Evolutionary conservation across 139 green algal species (phyloP), one percentile per base, ranked within the genome.

Genomic region (Eudorina sp.): DNA sequence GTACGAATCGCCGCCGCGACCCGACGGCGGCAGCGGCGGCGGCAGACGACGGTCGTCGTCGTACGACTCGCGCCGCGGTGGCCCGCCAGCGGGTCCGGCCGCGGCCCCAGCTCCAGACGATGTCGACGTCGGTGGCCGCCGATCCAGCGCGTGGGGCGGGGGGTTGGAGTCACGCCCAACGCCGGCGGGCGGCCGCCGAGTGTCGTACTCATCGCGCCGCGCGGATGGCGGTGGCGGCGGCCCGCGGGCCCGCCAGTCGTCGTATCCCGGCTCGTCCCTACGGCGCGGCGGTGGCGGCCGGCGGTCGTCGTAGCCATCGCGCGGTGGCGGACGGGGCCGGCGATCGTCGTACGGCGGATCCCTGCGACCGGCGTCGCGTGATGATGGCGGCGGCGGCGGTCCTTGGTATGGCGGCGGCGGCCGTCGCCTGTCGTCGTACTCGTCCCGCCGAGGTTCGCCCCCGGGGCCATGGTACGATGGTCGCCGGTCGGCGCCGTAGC

Each of bases 401-500:
- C 45, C 70, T 1, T 53, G 70, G 14, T 62, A n/a, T 16, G 23
- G 29, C 31, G 73, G 45, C 43, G 73, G 45, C 73, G 68, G 36
- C 68, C 45, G 73, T 23, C 73, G 3, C 14, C 73, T 25, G 25
- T 62, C 41, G 45, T 81, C 43, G 45, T 81, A 43, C 9, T 81
- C 73, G 46, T 64, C 73, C 73, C 45, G 45, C 23, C 46, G 73
- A 16, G 25, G 27, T 25, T 41, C 43, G 29, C 45, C 27, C 13
- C 5, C 73, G 9, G 70, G 5, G 70, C 68, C 38, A 14, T 76
- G 40, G 34, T 4, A 36, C 41, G 34, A 41, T 29, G 46, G 73
- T 27, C 76, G 31, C 0, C 76, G 76, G 21, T 83, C 76, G n/a
- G n/a, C n/a, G 18, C 6, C 76, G 31, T 69, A 83, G 76, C 51